phyloP scores from a whole-genome alignment of 2,329 filamentous ascomycete genomes.

The Paramyrothecium roridum region DNA sequence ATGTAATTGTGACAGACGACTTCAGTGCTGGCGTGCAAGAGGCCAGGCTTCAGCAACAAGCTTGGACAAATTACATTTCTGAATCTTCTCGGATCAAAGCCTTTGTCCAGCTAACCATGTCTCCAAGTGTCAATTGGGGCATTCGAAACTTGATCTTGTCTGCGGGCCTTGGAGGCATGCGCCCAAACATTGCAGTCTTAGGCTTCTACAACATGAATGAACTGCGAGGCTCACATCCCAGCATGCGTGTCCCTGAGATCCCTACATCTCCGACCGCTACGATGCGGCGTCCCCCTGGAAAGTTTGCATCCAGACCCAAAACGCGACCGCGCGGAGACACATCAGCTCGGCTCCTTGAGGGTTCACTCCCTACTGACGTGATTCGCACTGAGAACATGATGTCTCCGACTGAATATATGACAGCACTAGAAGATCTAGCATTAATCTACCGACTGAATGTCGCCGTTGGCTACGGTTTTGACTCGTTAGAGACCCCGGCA shows the following conservation, averaged over 20 bases:
- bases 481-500: constrained; percentile 69
- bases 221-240: constrained; percentile 56
- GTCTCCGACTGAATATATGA: constrained; percentile 71
- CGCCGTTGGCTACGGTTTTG: constrained; percentile 78
- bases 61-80: constrained; percentile 80
- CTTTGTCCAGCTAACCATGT: constrained; percentile 83
- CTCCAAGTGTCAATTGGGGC: constrained; percentile 80
- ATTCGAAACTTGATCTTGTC: constrained; percentile 78
- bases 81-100: constrained; percentile 85
- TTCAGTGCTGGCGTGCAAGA: constrained; percentile 77
- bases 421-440: constrained; percentile 77
- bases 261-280: constrained; percentile 32
- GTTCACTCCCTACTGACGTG: constrained; percentile 63
- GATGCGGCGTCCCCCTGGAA: constrained; percentile 22
- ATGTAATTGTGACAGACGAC: constrained; percentile 83
- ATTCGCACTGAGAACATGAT: constrained; percentile 68
- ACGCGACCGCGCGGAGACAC: constrained; percentile 49
- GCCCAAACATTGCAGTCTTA: constrained; percentile 81
- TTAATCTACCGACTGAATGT: constrained; percentile 79
- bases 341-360: constrained; percentile 53
- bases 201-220: constrained; percentile 81
- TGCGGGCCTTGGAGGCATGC: constrained; percentile 81
- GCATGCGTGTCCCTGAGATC: constrained; percentile 53
- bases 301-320: constrained; percentile 24
- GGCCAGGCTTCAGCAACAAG: constrained; percentile 73